Percentiles rank a stretch among this genome's conserved stretches.
Conservation (phyloP, 192 early-diverging fungal species). For the Gryganskiella cystojenkinii region DNA sequence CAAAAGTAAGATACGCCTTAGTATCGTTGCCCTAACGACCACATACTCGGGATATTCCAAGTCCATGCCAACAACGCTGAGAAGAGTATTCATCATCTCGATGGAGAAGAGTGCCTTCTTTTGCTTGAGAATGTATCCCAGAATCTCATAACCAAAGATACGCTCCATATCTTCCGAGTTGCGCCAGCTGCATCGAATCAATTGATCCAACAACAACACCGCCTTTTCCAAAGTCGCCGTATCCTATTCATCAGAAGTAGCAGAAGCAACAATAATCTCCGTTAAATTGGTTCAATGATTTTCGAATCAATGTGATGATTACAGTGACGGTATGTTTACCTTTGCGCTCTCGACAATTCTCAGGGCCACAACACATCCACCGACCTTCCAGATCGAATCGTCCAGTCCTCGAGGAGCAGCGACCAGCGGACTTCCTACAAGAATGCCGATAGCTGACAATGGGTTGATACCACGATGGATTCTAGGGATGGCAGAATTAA, state of each 20-base stretch:
- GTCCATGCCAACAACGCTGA: constrained; percentile 72
- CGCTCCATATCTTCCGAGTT: constrained; percentile 80
- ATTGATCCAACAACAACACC: constrained; percentile 65
- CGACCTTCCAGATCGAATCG: constrained; percentile 78
- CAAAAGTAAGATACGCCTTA: not conserved
- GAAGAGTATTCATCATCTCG: constrained; percentile 67
- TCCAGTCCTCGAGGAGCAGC: constrained; percentile 68
- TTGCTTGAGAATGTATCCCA: constrained; percentile 70
- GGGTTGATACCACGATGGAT: constrained; percentile 59
- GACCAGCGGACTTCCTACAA: constrained; percentile 65
- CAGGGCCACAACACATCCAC: constrained; percentile 72
- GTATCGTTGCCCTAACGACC: no score
- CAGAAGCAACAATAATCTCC: not conserved
- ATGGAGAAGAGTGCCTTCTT: constrained; percentile 69
- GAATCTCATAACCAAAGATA: constrained; percentile 72
- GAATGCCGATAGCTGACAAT: constrained; percentile 51
- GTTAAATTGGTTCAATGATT: not conserved
- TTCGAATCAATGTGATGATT: no score
- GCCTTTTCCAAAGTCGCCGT: constrained; percentile 65
- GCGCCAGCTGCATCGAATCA: constrained; percentile 72
- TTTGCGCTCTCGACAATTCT: constrained; percentile 68
- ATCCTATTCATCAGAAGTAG: constrained; percentile 29
- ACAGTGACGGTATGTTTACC: constrained; percentile 40
- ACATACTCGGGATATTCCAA: constrained; percentile 61
- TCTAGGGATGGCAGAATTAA: constrained; percentile 68